Base-by-base conservation (phyloP, 2,329 filamentous ascomycete genomes). In the Diaporthe citrichinensis region DNA sequence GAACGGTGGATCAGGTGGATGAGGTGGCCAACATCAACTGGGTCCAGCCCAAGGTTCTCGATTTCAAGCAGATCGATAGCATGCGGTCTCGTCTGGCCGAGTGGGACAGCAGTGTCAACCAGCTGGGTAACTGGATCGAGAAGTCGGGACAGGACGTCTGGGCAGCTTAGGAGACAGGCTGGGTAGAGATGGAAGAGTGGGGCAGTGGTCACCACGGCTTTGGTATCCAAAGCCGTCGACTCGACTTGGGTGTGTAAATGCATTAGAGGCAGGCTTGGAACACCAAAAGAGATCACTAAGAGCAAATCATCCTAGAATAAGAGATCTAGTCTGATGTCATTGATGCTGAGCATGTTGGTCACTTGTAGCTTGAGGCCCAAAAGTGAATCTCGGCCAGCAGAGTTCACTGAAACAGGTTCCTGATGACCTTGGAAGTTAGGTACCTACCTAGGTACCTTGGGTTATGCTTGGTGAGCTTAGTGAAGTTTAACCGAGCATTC, bases 11-110 rank as follows among this genome's bases (percentile, higher is more conserved):
- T 84, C 96, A 99, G 87, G 97, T 99, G 44, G 95, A 95, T 65
- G 93, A 96, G 85, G 92, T 98, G 79, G 97, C 97, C 58, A 92
- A 96, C 83, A 98, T 99, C 85, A 96, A 96, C 81, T 99, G 97
- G 97, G 97, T 99, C 76, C 97, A 99, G 87, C 97, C 97, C 31
- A 98, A 98, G 90, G 96, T 99, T 44, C 87, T 99, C 79, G 97
- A 98, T 84, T 95, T 96, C 92, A 92, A 92, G 85, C 97, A 98
- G 88, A 98, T 99, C 80, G 94, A 94, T 81, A 94, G 93, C 81
- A 98, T 99, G 96, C 92, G 95, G 81, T 89, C 92, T 82, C 90
- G 97, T 80, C 86, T 99, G 82, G 93, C 94, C 83, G 96, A 99
- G 81, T 99, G 97, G 97, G 96, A 98, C 84, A 92, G 93, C 69